Percentiles rank a stretch among this genome's conserved stretches.
Evolutionary conservation across 202 grass and related monocot genomes (phyloP).

Genomic region (Dendrocalamus latiflorus): DNA sequence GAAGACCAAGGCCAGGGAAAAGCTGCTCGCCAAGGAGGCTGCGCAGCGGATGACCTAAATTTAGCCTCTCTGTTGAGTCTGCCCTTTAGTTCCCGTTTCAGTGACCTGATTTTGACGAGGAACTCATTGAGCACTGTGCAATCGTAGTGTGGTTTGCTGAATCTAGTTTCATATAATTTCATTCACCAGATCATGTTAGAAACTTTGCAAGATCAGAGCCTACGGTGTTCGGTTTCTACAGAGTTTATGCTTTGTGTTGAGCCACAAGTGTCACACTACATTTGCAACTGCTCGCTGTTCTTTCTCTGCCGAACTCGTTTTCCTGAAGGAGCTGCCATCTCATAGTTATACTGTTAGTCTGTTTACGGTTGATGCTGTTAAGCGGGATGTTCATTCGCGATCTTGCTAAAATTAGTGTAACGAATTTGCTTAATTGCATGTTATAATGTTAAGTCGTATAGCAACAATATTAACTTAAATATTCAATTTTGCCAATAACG

Average conservation of each 20-base stretch:
- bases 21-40: constrained; percentile 67
- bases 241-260: not conserved
- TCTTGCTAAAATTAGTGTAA: not conserved
- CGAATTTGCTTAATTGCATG: not conserved
- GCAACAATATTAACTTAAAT: not conserved
- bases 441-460: too few species aligned
- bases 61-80: not conserved
- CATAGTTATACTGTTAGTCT: too few species aligned
- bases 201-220: too few species aligned
- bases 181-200: constrained; percentile 14
- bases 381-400: not conserved
- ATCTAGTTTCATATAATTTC: constrained; percentile 25
- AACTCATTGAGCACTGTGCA: constrained; percentile 23
- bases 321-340: not conserved
- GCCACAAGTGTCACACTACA: not conserved
- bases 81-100: constrained; percentile 16
- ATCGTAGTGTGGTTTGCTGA: constrained; percentile 34
- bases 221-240: constrained; percentile 15
- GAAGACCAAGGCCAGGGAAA: too few species aligned
- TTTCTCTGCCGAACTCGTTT: not conserved
- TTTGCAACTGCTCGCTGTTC: not conserved
- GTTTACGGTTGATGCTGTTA: not conserved
- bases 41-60: constrained; percentile 64
- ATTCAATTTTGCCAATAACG: not conserved
- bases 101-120: constrained; percentile 14